Evolutionary conservation across 1,284 basidiomycete species (phyloP), one percentile per base, ranked within the genome.

Genomic region (Fomitopsis pinicola): DNA sequence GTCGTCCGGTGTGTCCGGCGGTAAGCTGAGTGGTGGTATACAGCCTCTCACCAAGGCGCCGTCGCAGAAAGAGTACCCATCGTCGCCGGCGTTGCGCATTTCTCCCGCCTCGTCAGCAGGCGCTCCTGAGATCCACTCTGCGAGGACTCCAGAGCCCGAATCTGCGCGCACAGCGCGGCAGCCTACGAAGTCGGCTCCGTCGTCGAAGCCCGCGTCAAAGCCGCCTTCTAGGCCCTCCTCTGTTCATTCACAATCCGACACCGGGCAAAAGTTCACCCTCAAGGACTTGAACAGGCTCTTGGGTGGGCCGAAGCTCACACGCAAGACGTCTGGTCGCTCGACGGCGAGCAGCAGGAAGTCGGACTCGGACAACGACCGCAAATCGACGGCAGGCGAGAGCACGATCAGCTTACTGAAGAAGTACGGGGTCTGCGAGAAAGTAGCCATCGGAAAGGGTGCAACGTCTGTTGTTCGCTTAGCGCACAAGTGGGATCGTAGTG

Each of bases 401-500:
- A 76, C 81, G 3, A 75, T 78, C 45, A 89, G 87, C 69, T 74
- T 95, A 64, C 76, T 90, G 58, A 91, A 97, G 76, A 98, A 98
- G 82, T 99, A 99, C 71, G 97, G 97, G 40, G 89, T 98, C 5
- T 98, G 96, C 76, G 95, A 97, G 77, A 95, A 95, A 77, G 87
- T 95, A 17, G 95, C 96, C 9, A 98, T 99, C 68, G 97, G 97
- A 55, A 98, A 97, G 76, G 97, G 97, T 42, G 97, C 97, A 12
- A 99, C 97, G 5, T 95, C 94, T 40, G 95, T 98, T 59, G 97
- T 99, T 45, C 83, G 94, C 48, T 84, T 99, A 3, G 97, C 96
- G 42, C 97, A 99, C 80, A 98, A 98, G 79, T 98, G 97, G 96
- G 97, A 99, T 76, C 83, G 96, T 63, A 87, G 83, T 36, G 95